A percentile compares a stretch with the other conserved stretches of the same genome.
phyloP scores from a whole-genome alignment of 164 flowering plant species.

The Dillenia turbinata region DNA sequence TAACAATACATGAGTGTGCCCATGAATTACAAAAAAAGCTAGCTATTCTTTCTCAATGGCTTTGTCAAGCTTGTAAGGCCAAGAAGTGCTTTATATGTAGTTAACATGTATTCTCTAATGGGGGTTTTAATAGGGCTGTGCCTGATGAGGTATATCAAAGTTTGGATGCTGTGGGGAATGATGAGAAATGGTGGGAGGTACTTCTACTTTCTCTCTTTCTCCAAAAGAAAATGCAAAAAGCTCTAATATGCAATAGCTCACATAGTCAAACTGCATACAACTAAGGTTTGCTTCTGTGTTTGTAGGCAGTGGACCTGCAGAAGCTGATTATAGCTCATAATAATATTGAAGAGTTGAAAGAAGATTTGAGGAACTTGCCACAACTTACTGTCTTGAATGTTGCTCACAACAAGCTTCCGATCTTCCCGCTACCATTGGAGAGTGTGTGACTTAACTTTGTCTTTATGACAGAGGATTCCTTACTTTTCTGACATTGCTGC shows the following conservation, averaged over 20 bases:
- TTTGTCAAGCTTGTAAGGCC: too few species aligned
- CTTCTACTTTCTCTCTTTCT: not conserved
- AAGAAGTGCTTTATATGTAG: too few species aligned
- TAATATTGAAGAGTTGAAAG: constrained; percentile 61
- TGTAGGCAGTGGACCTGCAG: constrained; percentile 80
- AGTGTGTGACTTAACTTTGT: constrained; percentile 43
- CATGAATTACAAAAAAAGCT: too few species aligned
- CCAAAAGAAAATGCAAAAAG: too few species aligned
- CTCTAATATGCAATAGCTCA: not conserved
- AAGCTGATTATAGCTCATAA: constrained; percentile 95
- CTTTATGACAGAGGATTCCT: not conserved
- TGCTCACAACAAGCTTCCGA: constrained; percentile 80
- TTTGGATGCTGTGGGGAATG: constrained; percentile 63
- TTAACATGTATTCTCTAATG: too few species aligned
- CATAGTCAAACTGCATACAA: not conserved
- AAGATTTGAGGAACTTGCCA: constrained; percentile 69
- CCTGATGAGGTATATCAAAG: constrained; percentile 76
- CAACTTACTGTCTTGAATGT: constrained; percentile 63
- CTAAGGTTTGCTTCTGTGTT: constrained; percentile 4
- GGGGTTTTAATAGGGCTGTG: constrained; percentile 49
- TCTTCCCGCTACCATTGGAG: constrained; percentile 89
- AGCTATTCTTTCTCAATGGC: too few species aligned
- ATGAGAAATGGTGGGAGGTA: constrained; percentile 99
- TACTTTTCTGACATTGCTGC: not conserved
- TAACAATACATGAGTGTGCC: too few species aligned